These are phyloP conservation scores for Diaporthe citriasiana DNA, from an alignment of 2,329 filamentous ascomycete species.

Conservation along the genomic window DNA sequence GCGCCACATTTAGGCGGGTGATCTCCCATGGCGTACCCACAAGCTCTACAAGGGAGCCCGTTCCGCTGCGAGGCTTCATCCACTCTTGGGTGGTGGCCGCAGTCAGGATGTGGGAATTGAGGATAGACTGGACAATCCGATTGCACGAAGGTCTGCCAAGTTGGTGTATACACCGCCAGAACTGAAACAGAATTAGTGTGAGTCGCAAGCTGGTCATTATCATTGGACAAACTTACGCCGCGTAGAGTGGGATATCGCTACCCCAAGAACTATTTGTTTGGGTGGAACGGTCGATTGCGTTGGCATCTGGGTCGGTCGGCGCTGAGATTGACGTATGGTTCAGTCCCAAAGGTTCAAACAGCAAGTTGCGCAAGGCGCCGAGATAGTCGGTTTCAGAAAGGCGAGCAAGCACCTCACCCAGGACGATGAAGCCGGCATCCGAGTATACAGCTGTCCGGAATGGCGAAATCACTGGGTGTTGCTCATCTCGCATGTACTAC, in stretches of 20 bases:
- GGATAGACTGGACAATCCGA: conserved; percentile 1
- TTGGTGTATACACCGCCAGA: conserved; percentile 2
- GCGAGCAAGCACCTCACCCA: background rate
- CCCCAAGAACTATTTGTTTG: background rate
- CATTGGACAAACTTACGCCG: background rate
- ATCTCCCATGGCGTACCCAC: conserved; percentile 21
- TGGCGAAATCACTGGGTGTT: conserved; percentile 5
- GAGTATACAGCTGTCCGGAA: background rate
- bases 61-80: conserved; percentile 17
- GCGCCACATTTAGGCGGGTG: too few relatives aligned
- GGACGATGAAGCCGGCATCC: background rate
- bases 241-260: background rate
- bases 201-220: background rate
- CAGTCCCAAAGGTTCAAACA: background rate
- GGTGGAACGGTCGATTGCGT: conserved; percentile 5
- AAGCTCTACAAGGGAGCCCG: background rate
- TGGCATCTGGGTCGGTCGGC: background rate
- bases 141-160: background rate
- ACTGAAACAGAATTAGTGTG: background rate
- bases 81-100: background rate
- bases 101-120: background rate
- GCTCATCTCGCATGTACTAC: background rate
- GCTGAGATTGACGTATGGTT: background rate
- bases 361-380: background rate
- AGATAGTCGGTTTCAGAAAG: background rate